Evolutionary conservation across 441 rosid species (phyloP), one percentile per base, ranked within the genome.

Genomic region (Viola pubescens): DNA sequence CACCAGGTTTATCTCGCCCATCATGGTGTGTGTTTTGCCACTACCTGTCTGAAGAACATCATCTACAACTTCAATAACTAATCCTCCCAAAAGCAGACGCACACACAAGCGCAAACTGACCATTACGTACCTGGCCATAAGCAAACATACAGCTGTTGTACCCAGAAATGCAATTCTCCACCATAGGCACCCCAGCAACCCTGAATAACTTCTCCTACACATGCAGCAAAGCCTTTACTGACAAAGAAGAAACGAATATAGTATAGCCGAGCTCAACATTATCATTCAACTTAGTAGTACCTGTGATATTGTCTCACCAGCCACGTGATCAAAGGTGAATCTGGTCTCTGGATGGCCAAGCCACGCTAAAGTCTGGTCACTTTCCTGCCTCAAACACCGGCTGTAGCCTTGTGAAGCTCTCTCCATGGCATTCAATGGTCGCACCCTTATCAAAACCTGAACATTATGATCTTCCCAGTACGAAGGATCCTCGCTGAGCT

Each of bases 1-100:
- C 42, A 64, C 72, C 58, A 77, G 83, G 67, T 73, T 64, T 70
- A 91, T 81, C 65, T 87, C 94, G 16, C 98, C 97, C 95, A 91
- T 83, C 97, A 91, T 89, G 39, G 98, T 91, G 63, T 91, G 79
- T 3, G 98, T 91, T 82, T 91, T 91, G 64, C 98, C 98, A 75
- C 97, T 91, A 64, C 95, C 98, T 54, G 98, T 91, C 98, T 91
- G 87, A 68, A 85, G 42, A 61, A 59, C 53, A 71, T 53, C 46
- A 37, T 46, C 6, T 50, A 13, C 53, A 49, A 41, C 56, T 56
- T 56, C 57, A 60, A 57, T 6, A 6, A 37, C 44, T 44, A 26
- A 0, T 10, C 52, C 48, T 48, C 4, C 44, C 1, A 12, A 34
- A 34, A 26, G 34, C 2, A 26, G 34, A 26, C 3, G 34, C 34